These are phyloP conservation scores for Chaetomiaceae sp. DNA, from an alignment of 2,329 filamentous ascomycete species.

Conservation along the genomic window DNA sequence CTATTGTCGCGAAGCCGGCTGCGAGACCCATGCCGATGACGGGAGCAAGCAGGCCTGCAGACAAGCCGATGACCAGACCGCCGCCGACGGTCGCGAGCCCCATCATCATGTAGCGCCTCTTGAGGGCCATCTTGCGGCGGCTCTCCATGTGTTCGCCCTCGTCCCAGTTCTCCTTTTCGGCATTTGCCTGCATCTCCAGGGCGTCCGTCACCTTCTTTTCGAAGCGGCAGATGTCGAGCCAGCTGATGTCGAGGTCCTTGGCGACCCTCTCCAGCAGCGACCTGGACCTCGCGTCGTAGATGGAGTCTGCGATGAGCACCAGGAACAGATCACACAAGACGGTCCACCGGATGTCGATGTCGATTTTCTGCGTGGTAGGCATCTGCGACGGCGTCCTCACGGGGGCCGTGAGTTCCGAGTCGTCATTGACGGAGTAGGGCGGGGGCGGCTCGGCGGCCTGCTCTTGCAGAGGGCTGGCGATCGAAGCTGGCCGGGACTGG, in stretches of 20 bases:
- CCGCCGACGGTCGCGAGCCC: conserved; percentile 93
- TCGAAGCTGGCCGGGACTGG: conserved; percentile 28
- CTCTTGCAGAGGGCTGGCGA: conserved; percentile 37
- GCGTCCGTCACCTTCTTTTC: conserved; percentile 97
- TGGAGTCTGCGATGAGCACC: conserved; percentile 90
- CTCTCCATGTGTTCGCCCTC: conserved; percentile 90
- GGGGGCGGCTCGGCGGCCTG: conserved; percentile 48
- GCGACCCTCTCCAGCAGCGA: conserved; percentile 79
- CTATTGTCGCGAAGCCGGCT: conserved; percentile 91
- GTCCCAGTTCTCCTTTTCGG: conserved; percentile 95
- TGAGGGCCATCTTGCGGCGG: conserved; percentile 74
- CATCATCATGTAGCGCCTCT: conserved; percentile 88
- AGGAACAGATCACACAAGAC: conserved; percentile 94
- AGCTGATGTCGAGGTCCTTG: conserved; percentile 71
- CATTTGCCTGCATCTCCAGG: conserved; percentile 93
- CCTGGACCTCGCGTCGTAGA: conserved; percentile 86
- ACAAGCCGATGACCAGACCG: conserved; percentile 89
- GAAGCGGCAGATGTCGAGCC: conserved; percentile 92
- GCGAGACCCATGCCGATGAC: conserved; percentile 92
- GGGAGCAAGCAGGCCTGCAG: conserved; percentile 84
- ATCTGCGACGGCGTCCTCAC: conserved; percentile 81
- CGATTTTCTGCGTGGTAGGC: conserved; percentile 74
- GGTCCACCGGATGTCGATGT: conserved; percentile 96
- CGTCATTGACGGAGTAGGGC: conserved; percentile 58
- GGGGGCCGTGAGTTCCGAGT: conserved; percentile 71